These are phyloP conservation scores for Truncatella angustata DNA, from an alignment of 2,329 filamentous ascomycete species.

Conservation along the genomic window DNA sequence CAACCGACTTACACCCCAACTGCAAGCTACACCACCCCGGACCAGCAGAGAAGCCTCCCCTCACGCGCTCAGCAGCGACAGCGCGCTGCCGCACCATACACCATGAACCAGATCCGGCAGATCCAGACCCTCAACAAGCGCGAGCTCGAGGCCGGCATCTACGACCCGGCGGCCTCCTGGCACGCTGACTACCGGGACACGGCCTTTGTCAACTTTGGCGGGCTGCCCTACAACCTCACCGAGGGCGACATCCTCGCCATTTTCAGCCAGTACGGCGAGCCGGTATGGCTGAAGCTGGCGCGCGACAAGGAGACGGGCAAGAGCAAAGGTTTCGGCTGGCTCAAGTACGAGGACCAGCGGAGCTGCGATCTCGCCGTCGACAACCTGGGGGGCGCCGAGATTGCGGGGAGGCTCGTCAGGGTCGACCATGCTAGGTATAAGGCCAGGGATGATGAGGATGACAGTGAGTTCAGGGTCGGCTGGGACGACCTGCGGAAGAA, in stretches of 20 bases:
- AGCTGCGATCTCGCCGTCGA: slow-evolving; percentile 96
- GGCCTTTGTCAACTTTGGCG: slow-evolving; percentile 94
- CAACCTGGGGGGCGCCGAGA: slow-evolving; percentile 83
- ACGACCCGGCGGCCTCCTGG: slow-evolving; percentile 78
- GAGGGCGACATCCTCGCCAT: slow-evolving; percentile 96
- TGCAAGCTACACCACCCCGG: too few species aligned
- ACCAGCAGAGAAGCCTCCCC: too few species aligned
- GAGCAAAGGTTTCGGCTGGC: slow-evolving; percentile 89
- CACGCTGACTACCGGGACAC: slow-evolving; percentile 97
- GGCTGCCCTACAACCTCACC: slow-evolving; percentile 85
- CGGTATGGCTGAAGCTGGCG: slow-evolving; percentile 85
- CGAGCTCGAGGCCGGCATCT: slow-evolving; percentile 77
- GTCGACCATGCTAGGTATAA: slow-evolving; percentile 96
- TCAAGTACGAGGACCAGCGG: slow-evolving; percentile 97
- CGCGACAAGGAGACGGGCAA: slow-evolving; percentile 97
- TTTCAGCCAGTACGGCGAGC: slow-evolving; percentile 96
- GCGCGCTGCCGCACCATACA: slow-evolving; percentile 18
- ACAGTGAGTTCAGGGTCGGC: slow-evolving; percentile 56
- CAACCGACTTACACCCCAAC: neutral
- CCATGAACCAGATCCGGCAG: slow-evolving; percentile 91
- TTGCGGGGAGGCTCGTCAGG: slow-evolving; percentile 75
- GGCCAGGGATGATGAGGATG: slow-evolving; percentile 73
- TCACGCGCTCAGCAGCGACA: neutral
- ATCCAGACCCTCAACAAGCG: slow-evolving; percentile 92
- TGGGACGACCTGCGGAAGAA: slow-evolving; percentile 58